Percentiles rank a stretch among this genome's conserved stretches.
Conservation (phyloP, 164 flowering plant genomes). For the Echeveria elegans region DNA sequence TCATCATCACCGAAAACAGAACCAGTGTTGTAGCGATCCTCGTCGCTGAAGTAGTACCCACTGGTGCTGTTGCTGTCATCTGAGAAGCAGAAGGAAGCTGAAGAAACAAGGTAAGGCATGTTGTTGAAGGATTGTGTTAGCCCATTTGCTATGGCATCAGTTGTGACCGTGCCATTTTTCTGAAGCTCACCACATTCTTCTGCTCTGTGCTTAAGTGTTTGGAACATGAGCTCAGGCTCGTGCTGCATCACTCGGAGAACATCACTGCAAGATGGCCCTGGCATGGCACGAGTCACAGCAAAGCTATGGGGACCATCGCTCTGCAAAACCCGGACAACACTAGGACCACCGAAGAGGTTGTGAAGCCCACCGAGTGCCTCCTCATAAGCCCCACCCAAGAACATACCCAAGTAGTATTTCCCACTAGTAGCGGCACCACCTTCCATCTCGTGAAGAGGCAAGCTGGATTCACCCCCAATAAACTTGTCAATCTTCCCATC, state of each 20-base stretch:
- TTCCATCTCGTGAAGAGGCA: conserved; percentile 73
- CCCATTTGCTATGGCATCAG: conserved; percentile 27
- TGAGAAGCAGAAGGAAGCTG: conserved; percentile 31
- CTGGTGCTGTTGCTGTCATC: conserved; percentile 17
- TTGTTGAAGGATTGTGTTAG: conserved; percentile 63
- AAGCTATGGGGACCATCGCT: conserved; percentile 91
- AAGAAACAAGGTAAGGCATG: conserved; percentile 65
- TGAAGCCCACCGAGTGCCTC: conserved; percentile 99
- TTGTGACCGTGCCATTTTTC: conserved; percentile 18
- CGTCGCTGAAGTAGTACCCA: conserved; percentile 34
- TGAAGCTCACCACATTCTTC: conserved; percentile 39
- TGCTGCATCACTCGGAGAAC: conserved; percentile 97
- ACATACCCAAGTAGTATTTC: conserved; percentile 90
- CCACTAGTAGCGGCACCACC: conserved; percentile 26
- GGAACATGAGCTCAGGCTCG: conserved; percentile 97
- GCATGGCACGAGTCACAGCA: conserved; percentile 75
- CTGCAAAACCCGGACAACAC: conserved; percentile 82
- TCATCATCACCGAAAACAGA: conserved; percentile 47
- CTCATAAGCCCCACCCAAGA: conserved; percentile 98
- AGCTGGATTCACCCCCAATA: conserved; percentile 77
- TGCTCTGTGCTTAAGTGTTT: conserved; percentile 80
- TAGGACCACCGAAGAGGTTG: conserved; percentile 95
- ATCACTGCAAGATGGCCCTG: conserved; percentile 72
- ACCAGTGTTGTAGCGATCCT: conserved; percentile 30
- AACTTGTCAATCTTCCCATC: conserved; percentile 92